Evolutionary conservation across 805 yeast species (phyloP), one percentile per base, ranked within the genome.

Genomic region (Komagataella kurtzmanii): DNA sequence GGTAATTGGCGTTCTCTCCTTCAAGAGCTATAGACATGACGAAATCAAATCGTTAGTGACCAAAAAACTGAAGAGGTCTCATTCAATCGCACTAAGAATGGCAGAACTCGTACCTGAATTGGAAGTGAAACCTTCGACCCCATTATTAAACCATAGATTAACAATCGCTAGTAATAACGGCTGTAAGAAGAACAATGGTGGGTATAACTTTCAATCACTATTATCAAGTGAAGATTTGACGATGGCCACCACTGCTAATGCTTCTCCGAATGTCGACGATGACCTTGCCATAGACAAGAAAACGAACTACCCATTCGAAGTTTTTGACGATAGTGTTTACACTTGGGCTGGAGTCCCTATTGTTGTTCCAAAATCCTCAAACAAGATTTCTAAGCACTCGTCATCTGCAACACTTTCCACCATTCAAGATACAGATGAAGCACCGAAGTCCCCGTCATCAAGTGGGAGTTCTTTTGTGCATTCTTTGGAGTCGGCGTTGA

Each of bases 251-350:
- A 30, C 14, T 10, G 12, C 40, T 4, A 30, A 14, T 10, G 12
- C 40, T 30, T 30, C 40, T 8, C 47, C 49, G 46, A 18, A 18
- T 7, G 14, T 8, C 12, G 54, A 46, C 14, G 18, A 47, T 12
- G 47, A 49, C 4, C 44, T 54, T 48, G 56, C 55, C 17, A 58
- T 54, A 24, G 30, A 45, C n/a, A 45, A 17, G 45, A 63, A 76
- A 44, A 75, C 77, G 55, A 72, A 78, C 1, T 82, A 79, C 61
- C 76, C 85, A 0, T 82, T 72, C 61, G 88, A 82, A 56, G 72
- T 82, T 2, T 72, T 81, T 50, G 88, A 82, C 61, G 88, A 82
- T 57, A 81, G 85, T 1, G 72, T 79, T 36, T 81, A 81, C 61
- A 70, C 68, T 6, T 61, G 65, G 50, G 57, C 61, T 17, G 40